These are phyloP conservation scores for Alternaria brassicicola DNA, from an alignment of 2,329 filamentous ascomycete genomes.

Conservation along the genomic window DNA sequence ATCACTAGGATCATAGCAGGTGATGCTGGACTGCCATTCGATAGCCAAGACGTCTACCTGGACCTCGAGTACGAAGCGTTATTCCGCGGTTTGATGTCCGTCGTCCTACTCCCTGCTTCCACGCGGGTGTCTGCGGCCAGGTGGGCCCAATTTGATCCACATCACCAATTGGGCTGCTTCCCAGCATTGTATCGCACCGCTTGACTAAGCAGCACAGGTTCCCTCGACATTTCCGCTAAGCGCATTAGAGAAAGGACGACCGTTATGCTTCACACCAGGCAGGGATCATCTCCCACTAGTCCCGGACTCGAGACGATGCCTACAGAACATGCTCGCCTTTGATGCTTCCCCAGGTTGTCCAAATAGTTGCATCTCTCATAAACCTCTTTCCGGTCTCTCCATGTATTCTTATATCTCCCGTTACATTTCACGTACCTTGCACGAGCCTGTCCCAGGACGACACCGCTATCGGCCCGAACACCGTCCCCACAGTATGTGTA, in stretches of 20 bases:
- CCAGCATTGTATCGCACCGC: background rate
- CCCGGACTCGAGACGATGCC: constrained; percentile 2
- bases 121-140: constrained; percentile 5
- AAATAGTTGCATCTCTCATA: background rate
- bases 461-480: background rate
- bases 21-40: constrained; percentile 8
- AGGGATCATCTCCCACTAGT: background rate
- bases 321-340: background rate
- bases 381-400: background rate
- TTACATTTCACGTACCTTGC: background rate
- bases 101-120: constrained; percentile 1
- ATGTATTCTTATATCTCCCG: background rate
- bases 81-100: constrained; percentile 7
- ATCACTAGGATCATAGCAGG: constrained; percentile 6
- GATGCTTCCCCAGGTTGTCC: background rate
- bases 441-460: background rate
- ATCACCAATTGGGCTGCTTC: constrained; percentile 7
- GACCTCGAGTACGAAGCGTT: constrained; percentile 1
- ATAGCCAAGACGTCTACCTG: constrained; percentile 2
- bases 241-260: background rate
- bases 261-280: background rate
- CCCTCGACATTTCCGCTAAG: background rate
- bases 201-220: background rate
- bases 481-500: constrained; percentile 37
- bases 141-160: constrained; percentile 1